phyloP scores from a whole-genome alignment of 2,329 filamentous ascomycete genomes.

The Sporothrix dimorphospora region DNA sequence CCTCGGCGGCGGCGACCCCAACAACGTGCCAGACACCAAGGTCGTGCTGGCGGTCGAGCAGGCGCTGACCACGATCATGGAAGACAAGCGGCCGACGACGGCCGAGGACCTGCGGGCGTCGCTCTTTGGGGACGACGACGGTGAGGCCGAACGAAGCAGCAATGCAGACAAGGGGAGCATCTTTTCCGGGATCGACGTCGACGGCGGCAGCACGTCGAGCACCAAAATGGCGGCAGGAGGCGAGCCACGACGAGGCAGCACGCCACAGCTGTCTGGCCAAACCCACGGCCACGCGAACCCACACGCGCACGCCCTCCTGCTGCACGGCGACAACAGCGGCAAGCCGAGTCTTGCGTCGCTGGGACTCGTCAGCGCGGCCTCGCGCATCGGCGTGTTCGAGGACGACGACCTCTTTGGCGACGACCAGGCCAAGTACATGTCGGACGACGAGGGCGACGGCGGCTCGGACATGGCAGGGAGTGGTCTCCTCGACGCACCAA shows the following conservation, averaged over 20 bases:
- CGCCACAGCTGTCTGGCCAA: constrained; percentile 4
- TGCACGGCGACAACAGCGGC: constrained; percentile 41
- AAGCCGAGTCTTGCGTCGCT: constrained; percentile 90
- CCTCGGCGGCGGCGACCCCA: constrained; percentile 54
- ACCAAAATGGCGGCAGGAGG: constrained; percentile 28
- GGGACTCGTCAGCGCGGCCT: constrained; percentile 84
- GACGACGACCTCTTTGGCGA: constrained; percentile 93
- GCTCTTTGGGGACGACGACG: constrained; percentile 62
- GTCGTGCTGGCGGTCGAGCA: constrained; percentile 93
- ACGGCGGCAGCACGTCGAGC: neutral
- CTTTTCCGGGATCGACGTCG: constrained; percentile 22
- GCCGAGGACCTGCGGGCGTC: constrained; percentile 68
- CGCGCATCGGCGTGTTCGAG: constrained; percentile 87
- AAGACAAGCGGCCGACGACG: constrained; percentile 68
- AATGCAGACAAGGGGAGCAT: constrained; percentile 53
- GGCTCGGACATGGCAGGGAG: constrained; percentile 54
- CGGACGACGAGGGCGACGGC: constrained; percentile 82
- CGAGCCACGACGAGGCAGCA: constrained; percentile 37
- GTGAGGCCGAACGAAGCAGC: constrained; percentile 44
- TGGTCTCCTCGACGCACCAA: constrained; percentile 14
- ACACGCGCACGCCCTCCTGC: constrained; percentile 27
- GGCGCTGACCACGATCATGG: constrained; percentile 90
- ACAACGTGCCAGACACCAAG: constrained; percentile 63
- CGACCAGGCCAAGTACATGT: constrained; percentile 74
- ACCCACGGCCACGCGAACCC: neutral